phyloP scores from a whole-genome alignment of 2,329 filamentous ascomycete genomes.

The Cladorrhinum sp. region DNA sequence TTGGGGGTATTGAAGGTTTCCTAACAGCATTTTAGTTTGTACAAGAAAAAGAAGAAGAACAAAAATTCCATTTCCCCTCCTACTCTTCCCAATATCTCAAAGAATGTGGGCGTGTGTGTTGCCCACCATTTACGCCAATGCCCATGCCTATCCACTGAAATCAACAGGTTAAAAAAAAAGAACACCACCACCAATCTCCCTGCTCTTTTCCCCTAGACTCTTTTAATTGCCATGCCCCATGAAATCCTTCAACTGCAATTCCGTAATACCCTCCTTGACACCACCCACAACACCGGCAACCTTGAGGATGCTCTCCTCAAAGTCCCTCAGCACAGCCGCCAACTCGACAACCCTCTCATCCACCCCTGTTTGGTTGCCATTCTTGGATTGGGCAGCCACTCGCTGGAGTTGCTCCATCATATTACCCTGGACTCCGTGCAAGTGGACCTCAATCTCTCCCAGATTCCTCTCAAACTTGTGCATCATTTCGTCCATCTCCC shows the following conservation, averaged over 20 bases:
- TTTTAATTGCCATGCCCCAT: constrained; percentile 32
- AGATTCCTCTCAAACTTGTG: constrained; percentile 57
- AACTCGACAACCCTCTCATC: constrained; percentile 51
- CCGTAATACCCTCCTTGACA: constrained; percentile 59
- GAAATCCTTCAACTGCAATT: constrained; percentile 51
- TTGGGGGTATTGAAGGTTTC: constrained; percentile 7
- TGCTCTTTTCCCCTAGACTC: background rate
- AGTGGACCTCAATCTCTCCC: constrained; percentile 62
- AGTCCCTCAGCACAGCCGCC: constrained; percentile 59
- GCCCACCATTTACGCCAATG: too few species aligned
- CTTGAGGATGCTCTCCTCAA: constrained; percentile 62
- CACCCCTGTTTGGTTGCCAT: constrained; percentile 35
- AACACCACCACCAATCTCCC: background rate
- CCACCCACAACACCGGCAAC: constrained; percentile 60
- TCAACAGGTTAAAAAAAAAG: background rate
- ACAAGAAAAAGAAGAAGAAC: constrained; percentile 8
- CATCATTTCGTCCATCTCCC: constrained; percentile 59
- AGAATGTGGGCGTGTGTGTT: too few species aligned
- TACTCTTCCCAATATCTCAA: background rate
- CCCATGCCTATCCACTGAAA: background rate
- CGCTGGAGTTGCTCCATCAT: constrained; percentile 59
- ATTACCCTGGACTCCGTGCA: constrained; percentile 60
- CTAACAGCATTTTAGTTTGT: constrained; percentile 7
- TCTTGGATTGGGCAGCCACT: constrained; percentile 33
- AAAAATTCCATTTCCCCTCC: too few species aligned